Conservation (phyloP, 1,139 yeast species). For the Candida gigantensis region DNA sequence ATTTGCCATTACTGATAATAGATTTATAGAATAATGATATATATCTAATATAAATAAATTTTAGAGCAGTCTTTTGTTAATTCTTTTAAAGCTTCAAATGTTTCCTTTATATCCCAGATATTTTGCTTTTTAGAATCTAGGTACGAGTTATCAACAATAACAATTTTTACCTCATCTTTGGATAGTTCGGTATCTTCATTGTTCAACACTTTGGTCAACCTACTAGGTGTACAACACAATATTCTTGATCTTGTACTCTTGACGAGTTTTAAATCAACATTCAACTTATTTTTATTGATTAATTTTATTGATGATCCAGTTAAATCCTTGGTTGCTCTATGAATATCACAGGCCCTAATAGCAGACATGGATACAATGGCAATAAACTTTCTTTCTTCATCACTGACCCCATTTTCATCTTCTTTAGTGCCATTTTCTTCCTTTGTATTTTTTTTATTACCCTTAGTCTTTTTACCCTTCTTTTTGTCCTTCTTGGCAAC, state of each 20-base stretch:
- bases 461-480: slow-evolving; percentile 23
- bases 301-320: slow-evolving; percentile 62
- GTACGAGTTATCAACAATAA: slow-evolving; percentile 65
- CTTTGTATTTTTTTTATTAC: slow-evolving; percentile 18
- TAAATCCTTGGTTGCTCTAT: slow-evolving; percentile 57
- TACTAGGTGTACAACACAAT: slow-evolving; percentile 67
- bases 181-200: slow-evolving; percentile 40
- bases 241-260: slow-evolving; percentile 51
- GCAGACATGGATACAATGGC: slow-evolving; percentile 71
- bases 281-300: slow-evolving; percentile 65
- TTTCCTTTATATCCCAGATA: slow-evolving; percentile 61
- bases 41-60: slow-evolving; percentile 46
- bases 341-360: slow-evolving; percentile 70
- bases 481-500: slow-evolving; percentile 26
- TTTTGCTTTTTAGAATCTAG: slow-evolving; percentile 64
- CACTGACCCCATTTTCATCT: slow-evolving; percentile 12
- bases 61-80: slow-evolving; percentile 47
- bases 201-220: slow-evolving; percentile 52
- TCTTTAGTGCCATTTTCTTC: slow-evolving; percentile 8
- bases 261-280: slow-evolving; percentile 56
- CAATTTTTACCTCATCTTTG: slow-evolving; percentile 51
- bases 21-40: background rate
- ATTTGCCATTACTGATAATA: slow-evolving; percentile 35
- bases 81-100: slow-evolving; percentile 40
- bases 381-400: slow-evolving; percentile 45